Conservation (phyloP, 352 stramenopile genomes). For the Phytophthora brassicae region DNA sequence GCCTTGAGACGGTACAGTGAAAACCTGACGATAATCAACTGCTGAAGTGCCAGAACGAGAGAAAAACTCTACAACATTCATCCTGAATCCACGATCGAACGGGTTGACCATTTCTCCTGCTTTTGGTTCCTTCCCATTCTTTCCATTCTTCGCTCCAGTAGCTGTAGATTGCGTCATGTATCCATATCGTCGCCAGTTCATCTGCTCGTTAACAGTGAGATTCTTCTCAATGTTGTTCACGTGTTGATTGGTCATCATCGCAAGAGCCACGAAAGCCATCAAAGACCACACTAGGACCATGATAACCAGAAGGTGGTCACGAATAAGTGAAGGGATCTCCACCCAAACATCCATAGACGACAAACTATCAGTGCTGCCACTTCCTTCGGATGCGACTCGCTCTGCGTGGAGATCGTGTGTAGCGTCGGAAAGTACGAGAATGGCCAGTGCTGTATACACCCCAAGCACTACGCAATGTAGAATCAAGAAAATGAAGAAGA, state of each 20-base stretch:
- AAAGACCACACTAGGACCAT: slow-evolving; percentile 63
- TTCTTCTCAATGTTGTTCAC: slow-evolving; percentile 67
- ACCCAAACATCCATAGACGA: slow-evolving; percentile 59
- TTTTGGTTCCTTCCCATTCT: slow-evolving; percentile 16
- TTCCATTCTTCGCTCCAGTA: slow-evolving; percentile 7
- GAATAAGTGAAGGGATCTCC: slow-evolving; percentile 55
- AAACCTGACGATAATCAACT: slow-evolving; percentile 47
- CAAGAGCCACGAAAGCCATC: slow-evolving; percentile 47
- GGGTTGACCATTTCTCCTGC: slow-evolving; percentile 36
- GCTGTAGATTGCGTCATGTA: slow-evolving; percentile 46
- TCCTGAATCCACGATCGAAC: slow-evolving; percentile 45
- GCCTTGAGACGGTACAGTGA: slow-evolving; percentile 24
- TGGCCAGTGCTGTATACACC: slow-evolving; percentile 47
- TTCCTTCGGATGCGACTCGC: slow-evolving; percentile 23
- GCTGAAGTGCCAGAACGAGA: slow-evolving; percentile 32
- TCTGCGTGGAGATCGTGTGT: slow-evolving; percentile 38
- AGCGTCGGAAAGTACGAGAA: slow-evolving; percentile 43
- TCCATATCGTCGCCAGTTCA: slow-evolving; percentile 80
- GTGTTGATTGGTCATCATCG: slow-evolving; percentile 70
- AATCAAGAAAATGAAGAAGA: slow-evolving; percentile 78
- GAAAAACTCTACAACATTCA: slow-evolving; percentile 58
- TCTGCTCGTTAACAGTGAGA: slow-evolving; percentile 81
- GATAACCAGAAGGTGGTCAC: slow-evolving; percentile 54
- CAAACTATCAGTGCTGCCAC: slow-evolving; percentile 28
- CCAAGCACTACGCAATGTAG: slow-evolving; percentile 58